Conservation (phyloP, 768 basidiomycete genomes). For the Lactarius quietus region DNA sequence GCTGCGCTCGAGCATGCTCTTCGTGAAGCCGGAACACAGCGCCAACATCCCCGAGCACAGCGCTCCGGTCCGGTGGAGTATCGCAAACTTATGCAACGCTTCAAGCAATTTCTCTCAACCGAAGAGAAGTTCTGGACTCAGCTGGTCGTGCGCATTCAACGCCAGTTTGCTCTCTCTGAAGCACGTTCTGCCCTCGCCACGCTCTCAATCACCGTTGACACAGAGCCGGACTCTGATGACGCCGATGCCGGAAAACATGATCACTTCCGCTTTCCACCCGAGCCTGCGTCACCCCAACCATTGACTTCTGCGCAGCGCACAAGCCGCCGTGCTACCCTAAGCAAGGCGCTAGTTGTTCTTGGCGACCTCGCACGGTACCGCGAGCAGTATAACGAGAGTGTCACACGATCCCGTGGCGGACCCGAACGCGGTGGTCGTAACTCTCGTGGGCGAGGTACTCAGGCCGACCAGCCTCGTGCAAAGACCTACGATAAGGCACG, state of each 20-base stretch:
- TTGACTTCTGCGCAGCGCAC: conserved; percentile 52
- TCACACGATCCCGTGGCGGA: conserved; percentile 60
- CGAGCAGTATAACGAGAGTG: conserved; percentile 80
- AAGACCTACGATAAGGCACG: conserved; percentile 73
- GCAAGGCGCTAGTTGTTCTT: conserved; percentile 86
- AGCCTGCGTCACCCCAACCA: conserved; percentile 36
- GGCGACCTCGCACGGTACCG: conserved; percentile 94
- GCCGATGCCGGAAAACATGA: conserved; percentile 42
- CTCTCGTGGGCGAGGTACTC: conserved; percentile 44
- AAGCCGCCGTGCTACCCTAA: conserved; percentile 67
- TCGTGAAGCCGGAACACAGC: conserved; percentile 31
- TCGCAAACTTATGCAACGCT: conserved; percentile 81
- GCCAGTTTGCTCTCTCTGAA: conserved; percentile 66
- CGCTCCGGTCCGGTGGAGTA: conserved; percentile 70
- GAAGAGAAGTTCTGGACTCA: conserved; percentile 93
- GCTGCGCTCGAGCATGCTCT: conserved; percentile 50
- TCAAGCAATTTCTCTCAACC: conserved; percentile 82
- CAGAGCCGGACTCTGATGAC: conserved; percentile 34
- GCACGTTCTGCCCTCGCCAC: conserved; percentile 52
- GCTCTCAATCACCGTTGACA: conserved; percentile 50
- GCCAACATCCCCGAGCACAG: conserved; percentile 38
- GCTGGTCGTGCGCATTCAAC: conserved; percentile 69
- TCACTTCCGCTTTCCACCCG: conserved; percentile 61
- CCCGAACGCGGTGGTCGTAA: conserved; percentile 59
- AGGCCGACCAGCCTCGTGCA: conserved; percentile 32